Evolutionary conservation across 768 basidiomycete species (phyloP), one percentile per base, ranked within the genome.

Genomic region (Russula brevipes): DNA sequence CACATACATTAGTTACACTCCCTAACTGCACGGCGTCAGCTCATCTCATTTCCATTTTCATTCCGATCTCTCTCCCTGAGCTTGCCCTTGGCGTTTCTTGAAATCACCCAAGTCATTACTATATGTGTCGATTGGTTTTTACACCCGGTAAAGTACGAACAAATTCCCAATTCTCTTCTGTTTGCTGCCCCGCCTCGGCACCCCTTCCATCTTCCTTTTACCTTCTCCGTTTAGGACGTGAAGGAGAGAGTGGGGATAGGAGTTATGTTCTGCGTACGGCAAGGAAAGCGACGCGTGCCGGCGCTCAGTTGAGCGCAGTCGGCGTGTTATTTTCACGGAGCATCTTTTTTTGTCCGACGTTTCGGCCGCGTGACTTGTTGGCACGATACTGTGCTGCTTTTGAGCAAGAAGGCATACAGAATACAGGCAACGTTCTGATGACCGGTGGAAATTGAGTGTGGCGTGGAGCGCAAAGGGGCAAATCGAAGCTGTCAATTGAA

Each of bases 81-180:
- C n/a, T n/a, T n/a, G n/a, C n/a, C n/a, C 5, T 38, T 39, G n/a
- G 38, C 55, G 35, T 56, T 45, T 50, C 50, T 52, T 51, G 58
- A 35, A 35, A 44, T 17, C 24, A 17, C 14, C 57, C 38, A 41
- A 50, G 30, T 31, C 19, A 33, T 45, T 52, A 52, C 50, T n/a
- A 52, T 51, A 44, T 19, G 6, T 30, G 46, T 50, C 57, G 2
- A 41, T 42, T 41, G 38, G 5, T 36, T 14, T 38, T 44, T 24
- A 16, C 46, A 38, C 54, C 16, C 17, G 10, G 6, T 7, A 55
- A 36, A 17, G n/a, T 56, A 46, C 44, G 44, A 35, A 46, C 33
- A 10, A 36, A n/a, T 33, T 52, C 17, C 45, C 4, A 10, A 49
- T 33, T n/a, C 7, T 8, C 31, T 3, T 17, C 39, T 51, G 47